Percentiles rank a stretch among this genome's conserved stretches.
These are phyloP conservation scores for Pichia kluyveri DNA, from an alignment of 805 yeast species.

Conservation along the genomic window DNA sequence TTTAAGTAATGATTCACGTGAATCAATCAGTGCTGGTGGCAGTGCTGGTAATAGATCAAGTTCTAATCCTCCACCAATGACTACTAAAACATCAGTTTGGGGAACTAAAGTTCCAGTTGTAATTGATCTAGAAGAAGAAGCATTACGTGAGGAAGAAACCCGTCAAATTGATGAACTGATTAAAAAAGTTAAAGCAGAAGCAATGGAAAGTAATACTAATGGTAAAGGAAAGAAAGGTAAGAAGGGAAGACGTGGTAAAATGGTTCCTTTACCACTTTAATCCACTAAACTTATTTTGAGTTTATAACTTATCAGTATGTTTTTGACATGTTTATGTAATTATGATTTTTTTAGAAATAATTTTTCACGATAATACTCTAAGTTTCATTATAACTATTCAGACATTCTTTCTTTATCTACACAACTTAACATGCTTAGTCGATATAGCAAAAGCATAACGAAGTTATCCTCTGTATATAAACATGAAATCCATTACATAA, in stretches of 20 bases:
- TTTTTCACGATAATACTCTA: no score
- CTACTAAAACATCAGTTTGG: conserved; percentile 48
- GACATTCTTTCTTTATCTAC: no score
- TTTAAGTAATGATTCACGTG: conserved; percentile 1
- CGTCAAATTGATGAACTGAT: conserved; percentile 36
- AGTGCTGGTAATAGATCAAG: not conserved
- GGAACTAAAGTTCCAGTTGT: conserved; percentile 52
- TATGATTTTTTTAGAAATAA: not conserved
- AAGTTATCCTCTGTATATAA: no score
- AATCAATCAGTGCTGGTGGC: conserved; percentile 5
- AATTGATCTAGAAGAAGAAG: conserved; percentile 27
- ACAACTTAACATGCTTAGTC: no score
- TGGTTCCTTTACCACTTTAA: conserved; percentile 9
- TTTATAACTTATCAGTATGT: no score
- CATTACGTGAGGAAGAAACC: conserved; percentile 38
- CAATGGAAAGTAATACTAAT: conserved; percentile 23
- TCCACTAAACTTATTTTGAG: no score
- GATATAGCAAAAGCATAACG: no score
- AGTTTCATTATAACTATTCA: no score
- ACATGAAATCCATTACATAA: no score
- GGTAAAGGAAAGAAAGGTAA: conserved; percentile 33
- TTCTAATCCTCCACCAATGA: not conserved
- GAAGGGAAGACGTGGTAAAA: conserved; percentile 32
- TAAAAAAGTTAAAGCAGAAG: conserved; percentile 41
- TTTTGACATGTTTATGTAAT: no score